Conservation (phyloP, 2,329 filamentous ascomycete species). For the Sphaerulina populicola region DNA sequence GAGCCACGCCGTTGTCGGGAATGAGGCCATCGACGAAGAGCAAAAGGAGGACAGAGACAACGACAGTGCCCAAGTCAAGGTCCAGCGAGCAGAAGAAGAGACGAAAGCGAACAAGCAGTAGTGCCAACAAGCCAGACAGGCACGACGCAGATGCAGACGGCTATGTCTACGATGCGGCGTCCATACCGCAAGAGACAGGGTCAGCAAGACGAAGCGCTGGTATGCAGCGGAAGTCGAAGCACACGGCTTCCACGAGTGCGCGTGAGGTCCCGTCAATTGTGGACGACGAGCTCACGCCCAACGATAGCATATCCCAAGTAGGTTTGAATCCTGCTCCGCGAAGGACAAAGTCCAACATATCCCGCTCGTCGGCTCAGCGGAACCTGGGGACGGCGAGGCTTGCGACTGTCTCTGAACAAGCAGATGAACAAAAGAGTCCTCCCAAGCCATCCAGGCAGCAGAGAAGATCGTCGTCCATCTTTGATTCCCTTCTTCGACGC, state of each 20-base stretch:
- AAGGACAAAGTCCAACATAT: neutral
- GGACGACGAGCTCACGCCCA: constrained; percentile 25
- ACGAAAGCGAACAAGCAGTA: constrained; percentile 5
- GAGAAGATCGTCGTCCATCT: constrained; percentile 25
- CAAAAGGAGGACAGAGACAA: constrained; percentile 7
- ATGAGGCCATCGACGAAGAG: constrained; percentile 1
- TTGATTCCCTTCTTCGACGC: constrained; percentile 25
- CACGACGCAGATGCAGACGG: constrained; percentile 5
- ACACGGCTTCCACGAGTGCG: constrained; percentile 8
- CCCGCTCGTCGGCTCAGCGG: constrained; percentile 16
- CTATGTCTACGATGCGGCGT: constrained; percentile 11
- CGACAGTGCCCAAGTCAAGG: constrained; percentile 5
- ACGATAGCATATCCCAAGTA: constrained; percentile 30
- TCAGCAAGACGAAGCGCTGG: neutral
- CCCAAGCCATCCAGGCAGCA: constrained; percentile 10
- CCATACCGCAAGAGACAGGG: neutral
- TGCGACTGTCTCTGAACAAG: constrained; percentile 19
- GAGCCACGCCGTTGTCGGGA: constrained; percentile 2
- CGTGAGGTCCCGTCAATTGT: constrained; percentile 11
- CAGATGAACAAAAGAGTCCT: constrained; percentile 23
- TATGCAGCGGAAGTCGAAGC: constrained; percentile 1
- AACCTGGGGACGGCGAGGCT: constrained; percentile 22
- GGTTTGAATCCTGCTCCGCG: constrained; percentile 11
- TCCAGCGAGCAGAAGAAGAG: constrained; percentile 3
- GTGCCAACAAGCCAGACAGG: constrained; percentile 6